Evolutionary conservation across 2,329 filamentous ascomycete species (phyloP), one percentile per base, ranked within the genome.

Genomic region (Xylaria polymorpha): DNA sequence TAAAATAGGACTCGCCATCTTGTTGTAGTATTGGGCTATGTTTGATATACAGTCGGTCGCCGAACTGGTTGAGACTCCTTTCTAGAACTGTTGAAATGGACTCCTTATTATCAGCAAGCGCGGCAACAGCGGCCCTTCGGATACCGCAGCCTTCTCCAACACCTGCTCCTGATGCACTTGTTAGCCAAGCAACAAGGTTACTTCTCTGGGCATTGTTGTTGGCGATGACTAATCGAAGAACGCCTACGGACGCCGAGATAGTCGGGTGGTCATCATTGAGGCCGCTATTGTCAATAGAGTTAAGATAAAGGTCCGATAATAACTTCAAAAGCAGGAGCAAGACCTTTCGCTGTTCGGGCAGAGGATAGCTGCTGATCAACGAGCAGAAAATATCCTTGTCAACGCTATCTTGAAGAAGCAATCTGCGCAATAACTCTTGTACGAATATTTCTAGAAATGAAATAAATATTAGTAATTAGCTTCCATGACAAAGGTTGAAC

Each of bases 11-110:
- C 81, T 74, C 81, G 92, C 94, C 91, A 86, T 98, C 93, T 85
- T 99, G 96, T 76, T 94, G 92, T 46, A 96, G 77, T n/a, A 92
- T 88, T 5, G 94, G 91, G 0, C 92, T 88, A 79, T 98, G 94
- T 67, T 89, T 92, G 74, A 98, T 94, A 75, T 94, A 97, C 12
- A 98, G 83, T 59, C 92, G 89, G 74, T 98, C 94, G 0, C 93
- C 93, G 79, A 98, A 97, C 58, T 91, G 88, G 46, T 83, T 84
- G 58, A 97, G 82, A 58, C 86, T 88, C 76, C 89, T 93, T 74
- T 94, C 89, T 65, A 95, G 78, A 43, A 92, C 82, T 0, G 78
- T 82, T 5, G 85, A 81, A 1, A 93, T 80, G 22, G 80, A 81
- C 0, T 84, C 84, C 68, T 81, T 86, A 56, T 85, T 83, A 46